These are phyloP conservation scores for Lasiodiplodia hormozganensis DNA, from an alignment of 2,329 filamentous ascomycete genomes.

Conservation along the genomic window DNA sequence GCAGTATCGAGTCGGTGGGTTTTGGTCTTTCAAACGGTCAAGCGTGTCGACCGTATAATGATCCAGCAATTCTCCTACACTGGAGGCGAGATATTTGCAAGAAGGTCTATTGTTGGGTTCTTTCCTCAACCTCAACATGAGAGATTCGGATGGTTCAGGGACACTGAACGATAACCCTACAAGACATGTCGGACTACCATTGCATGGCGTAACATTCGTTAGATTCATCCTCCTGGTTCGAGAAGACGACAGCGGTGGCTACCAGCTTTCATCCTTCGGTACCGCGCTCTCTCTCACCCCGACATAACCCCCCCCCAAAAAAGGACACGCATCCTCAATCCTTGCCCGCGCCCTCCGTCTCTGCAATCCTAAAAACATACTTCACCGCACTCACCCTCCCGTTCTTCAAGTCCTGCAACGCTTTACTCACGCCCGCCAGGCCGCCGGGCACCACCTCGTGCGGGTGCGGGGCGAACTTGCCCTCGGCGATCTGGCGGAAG, in stretches of 20 bases:
- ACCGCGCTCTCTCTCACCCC: too few relatives aligned
- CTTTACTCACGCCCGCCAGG: constrained; percentile 60
- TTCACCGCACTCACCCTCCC: constrained; percentile 70
- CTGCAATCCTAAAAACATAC: constrained; percentile 65
- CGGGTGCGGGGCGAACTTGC: constrained; percentile 59
- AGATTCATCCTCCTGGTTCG: too few relatives aligned
- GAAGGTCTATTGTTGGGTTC: background rate
- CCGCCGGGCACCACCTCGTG: constrained; percentile 62
- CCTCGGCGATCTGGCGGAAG: constrained; percentile 55
- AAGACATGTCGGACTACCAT: background rate
- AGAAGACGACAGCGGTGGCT: too few relatives aligned
- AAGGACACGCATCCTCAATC: background rate
- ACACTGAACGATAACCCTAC: background rate
- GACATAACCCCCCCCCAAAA: too few relatives aligned
- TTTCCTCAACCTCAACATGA: background rate
- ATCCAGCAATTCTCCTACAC: background rate
- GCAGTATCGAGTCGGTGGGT: too few relatives aligned
- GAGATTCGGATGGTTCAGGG: background rate
- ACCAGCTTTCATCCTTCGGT: too few relatives aligned
- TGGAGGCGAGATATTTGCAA: background rate
- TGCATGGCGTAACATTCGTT: too few relatives aligned
- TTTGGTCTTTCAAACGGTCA: too few relatives aligned
- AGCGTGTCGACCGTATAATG: background rate
- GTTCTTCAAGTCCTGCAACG: constrained; percentile 61
- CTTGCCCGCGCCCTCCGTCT: constrained; percentile 47